These are phyloP conservation scores for Fonsecaea multimorphosa DNA, from an alignment of 2,329 filamentous ascomycete species.

Conservation along the genomic window DNA sequence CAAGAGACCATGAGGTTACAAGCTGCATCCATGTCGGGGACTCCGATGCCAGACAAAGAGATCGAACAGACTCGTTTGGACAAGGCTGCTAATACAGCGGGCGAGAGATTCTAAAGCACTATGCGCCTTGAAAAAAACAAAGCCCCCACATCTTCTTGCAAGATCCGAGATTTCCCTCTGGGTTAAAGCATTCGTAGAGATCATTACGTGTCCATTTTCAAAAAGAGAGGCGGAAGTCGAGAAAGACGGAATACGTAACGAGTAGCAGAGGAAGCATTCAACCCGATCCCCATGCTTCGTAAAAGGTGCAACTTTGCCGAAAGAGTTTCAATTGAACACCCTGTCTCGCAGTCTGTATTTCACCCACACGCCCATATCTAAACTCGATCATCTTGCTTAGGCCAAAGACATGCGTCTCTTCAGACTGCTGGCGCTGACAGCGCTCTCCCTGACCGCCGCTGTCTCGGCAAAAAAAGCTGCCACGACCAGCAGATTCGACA, in stretches of 20 bases:
- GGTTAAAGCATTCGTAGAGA: neutral
- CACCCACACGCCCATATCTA: neutral
- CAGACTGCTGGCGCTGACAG: conserved; percentile 65
- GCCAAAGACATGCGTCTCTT: conserved; percentile 70
- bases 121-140: neutral
- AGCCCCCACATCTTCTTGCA: neutral
- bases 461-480: conserved; percentile 67
- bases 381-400: neutral
- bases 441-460: conserved; percentile 65
- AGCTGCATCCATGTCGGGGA: neutral
- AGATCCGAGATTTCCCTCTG: neutral
- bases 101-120: neutral
- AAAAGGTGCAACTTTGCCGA: conserved; percentile 19
- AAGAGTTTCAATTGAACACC: conserved; percentile 13
- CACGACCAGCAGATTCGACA: conserved; percentile 69
- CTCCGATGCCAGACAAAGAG: neutral
- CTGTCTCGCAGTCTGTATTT: neutral
- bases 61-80: neutral
- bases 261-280: neutral
- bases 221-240: neutral
- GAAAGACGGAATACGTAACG: no score
- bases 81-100: neutral
- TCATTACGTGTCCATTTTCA: neutral
- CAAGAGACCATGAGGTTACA: conserved; percentile 1
- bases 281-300: neutral